Evolutionary conservation across 768 basidiomycete genomes (phyloP), one percentile per base, ranked within the genome.

Genomic region (Termitomyces titanicus): DNA sequence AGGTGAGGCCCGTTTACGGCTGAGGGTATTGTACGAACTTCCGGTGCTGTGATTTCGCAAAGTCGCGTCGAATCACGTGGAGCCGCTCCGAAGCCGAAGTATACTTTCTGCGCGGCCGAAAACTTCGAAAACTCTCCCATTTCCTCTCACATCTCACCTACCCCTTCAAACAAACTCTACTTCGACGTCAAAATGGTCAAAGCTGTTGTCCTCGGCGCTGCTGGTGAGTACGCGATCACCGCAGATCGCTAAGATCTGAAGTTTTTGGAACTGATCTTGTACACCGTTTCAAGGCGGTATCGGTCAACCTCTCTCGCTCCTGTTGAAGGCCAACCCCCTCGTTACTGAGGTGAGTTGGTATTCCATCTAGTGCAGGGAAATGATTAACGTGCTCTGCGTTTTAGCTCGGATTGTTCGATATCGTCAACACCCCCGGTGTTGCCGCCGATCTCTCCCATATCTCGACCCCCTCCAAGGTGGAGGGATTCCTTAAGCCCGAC

Each of bases 351-450:
- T 89, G 66, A 50, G 64, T 56, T 45, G n/a, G 15, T 3, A 46
- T 38, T 51, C 18, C 51, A 1, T 20, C 25, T 25, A 20, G 20
- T 33, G 10, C 24, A 13, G 3, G 0, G 27, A 52, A 27, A 8
- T 24, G 12, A 27, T 29, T 10, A 38, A 15, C 5, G 9, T 12
- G 3, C 2, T 0, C 31, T 25, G 13, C 3, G 17, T 27, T 50
- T 18, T 64, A 94, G 88, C 88, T 98, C 48, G 77, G 84, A 50
- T 84, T 98, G 56, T 98, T 80, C 70, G 96, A 98, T 92, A 95
- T 98, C 73, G 93, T 95, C 66, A 91, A 93, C 72, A 89, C 94
- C n/a, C 93, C 93, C 15, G 96, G 96, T 67, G 96, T 99, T 60
- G 94, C 94, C 34, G 92, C 86, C 55, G 96, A 99, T 77, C 79